phyloP scores from a whole-genome alignment of 2,329 filamentous ascomycete species.

The Lasiodiplodia sp. region DNA sequence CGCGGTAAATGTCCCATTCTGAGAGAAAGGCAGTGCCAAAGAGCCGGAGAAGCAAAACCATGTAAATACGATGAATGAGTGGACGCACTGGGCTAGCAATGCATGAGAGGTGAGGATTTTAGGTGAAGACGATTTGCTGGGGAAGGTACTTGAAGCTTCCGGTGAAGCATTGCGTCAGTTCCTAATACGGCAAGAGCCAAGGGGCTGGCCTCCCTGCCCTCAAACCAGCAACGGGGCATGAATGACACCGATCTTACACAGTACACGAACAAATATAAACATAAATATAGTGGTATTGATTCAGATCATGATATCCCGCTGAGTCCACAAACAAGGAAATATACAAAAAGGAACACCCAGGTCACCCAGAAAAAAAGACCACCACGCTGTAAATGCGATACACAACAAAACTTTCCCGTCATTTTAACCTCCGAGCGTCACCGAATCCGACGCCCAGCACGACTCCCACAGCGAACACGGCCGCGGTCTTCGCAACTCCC shows the following conservation, averaged over 20 bases:
- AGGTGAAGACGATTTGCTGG: not conserved
- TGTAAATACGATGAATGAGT: not conserved
- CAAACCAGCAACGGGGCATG: not conserved
- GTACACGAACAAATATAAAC: not conserved
- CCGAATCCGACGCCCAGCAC: slow-evolving; percentile 7
- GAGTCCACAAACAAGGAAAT: not conserved
- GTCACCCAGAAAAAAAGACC: not conserved
- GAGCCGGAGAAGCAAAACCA: too few species aligned
- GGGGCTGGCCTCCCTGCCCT: too few species aligned
- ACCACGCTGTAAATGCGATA: not conserved
- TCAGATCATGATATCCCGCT: slow-evolving; percentile 2
- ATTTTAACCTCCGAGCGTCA: not conserved
- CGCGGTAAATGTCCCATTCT: not conserved
- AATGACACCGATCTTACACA: not conserved
- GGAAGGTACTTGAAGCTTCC: not conserved
- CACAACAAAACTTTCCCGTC: not conserved
- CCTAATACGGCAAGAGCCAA: too few species aligned
- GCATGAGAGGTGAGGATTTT: not conserved
- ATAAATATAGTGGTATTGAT: slow-evolving; percentile 6
- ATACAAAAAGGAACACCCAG: not conserved
- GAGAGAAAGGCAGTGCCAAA: too few species aligned
- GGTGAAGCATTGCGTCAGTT: too few species aligned
- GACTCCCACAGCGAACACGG: slow-evolving; percentile 6
- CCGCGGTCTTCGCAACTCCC: not conserved
- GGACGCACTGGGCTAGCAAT: not conserved